Evolutionary conservation across 2,329 filamentous ascomycete genomes (phyloP), one percentile per base, ranked within the genome.

Genomic region (Epichloe scottii): DNA sequence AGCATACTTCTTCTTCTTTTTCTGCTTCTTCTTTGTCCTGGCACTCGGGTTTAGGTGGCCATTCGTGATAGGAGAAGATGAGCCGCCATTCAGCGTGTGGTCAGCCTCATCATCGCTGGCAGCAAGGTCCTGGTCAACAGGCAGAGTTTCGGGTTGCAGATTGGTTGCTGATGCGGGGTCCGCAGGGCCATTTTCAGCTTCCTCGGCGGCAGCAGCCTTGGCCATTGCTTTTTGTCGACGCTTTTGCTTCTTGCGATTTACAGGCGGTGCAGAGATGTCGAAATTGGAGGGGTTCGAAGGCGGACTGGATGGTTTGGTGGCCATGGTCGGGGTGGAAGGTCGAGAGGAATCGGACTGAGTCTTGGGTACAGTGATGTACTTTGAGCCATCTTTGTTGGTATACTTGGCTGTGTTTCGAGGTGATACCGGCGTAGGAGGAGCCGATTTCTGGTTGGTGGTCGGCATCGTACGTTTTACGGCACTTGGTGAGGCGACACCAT

Each of bases 161-260:
- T 51, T 59, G 40, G 62, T 56, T 35, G 53, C 60, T 40, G 62
- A 56, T 30, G 67, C 59, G 41, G 70, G 63, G 54, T 66, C 66
- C 4, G 66, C 60, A 40, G 71, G 63, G 21, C 72, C 73, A 55
- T 77, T 74, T 34, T 62, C 58, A 23, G 60, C 59, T 26, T 64
- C 59, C 50, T 69, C 66, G 5, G 70, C 70, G 41, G 73, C 79
- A 26, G 79, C 80, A 33, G 79, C 79, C 63, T 84, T 80, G 54
- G 84, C 84, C 34, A 87, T 85, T 35, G 85, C 86, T 69, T 96
- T 96, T 63, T 87, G 85, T 58, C 90, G 81, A 59, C 90, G 82
- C 75, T 95, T 96, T 68, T 93, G 87, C 74, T 96, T 97, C 76
- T 96, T 96, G 64, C 87, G 82, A 70, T 95, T 96, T 48, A 90